Conservation (phyloP, 768 basidiomycete species). For the Sutorius australiensis region DNA sequence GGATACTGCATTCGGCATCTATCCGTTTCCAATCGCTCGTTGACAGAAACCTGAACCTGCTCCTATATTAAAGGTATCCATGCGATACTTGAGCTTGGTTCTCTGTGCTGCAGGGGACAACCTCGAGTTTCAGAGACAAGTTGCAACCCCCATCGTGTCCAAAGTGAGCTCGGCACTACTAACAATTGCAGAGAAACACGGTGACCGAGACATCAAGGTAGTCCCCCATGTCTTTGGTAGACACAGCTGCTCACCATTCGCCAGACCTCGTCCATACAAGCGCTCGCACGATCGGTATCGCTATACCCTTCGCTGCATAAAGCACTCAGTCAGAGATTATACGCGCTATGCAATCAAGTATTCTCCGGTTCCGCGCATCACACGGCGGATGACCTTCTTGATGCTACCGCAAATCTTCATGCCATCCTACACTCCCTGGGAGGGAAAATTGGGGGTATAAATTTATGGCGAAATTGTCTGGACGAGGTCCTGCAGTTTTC, state of each 20-base stretch:
- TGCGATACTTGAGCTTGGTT: conserved; percentile 60
- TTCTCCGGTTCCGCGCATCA: conserved; percentile 52
- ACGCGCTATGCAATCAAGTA: conserved; percentile 49
- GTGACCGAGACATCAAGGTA: conserved; percentile 55
- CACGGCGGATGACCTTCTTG: conserved; percentile 37
- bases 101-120: conserved; percentile 57
- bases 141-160: conserved; percentile 64
- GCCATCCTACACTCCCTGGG: conserved; percentile 64
- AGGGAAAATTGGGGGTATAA: conserved; percentile 72
- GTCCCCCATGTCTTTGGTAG: neutral
- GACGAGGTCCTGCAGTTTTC: conserved; percentile 66
- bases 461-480: conserved; percentile 70
- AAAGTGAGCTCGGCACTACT: conserved; percentile 65
- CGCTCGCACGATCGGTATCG: conserved; percentile 53
- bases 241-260: conserved; percentile 3
- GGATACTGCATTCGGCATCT: conserved; percentile 15
- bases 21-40: conserved; percentile 13
- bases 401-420: conserved; percentile 56
- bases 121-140: conserved; percentile 81
- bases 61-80: conserved; percentile 57
- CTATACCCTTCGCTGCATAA: conserved; percentile 68
- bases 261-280: conserved; percentile 44
- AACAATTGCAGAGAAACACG: conserved; percentile 48
- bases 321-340: conserved; percentile 49
- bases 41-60: conserved; percentile 64